Conservation (phyloP, 495 filamentous ascomycete species). For the Podospora appendiculata region DNA sequence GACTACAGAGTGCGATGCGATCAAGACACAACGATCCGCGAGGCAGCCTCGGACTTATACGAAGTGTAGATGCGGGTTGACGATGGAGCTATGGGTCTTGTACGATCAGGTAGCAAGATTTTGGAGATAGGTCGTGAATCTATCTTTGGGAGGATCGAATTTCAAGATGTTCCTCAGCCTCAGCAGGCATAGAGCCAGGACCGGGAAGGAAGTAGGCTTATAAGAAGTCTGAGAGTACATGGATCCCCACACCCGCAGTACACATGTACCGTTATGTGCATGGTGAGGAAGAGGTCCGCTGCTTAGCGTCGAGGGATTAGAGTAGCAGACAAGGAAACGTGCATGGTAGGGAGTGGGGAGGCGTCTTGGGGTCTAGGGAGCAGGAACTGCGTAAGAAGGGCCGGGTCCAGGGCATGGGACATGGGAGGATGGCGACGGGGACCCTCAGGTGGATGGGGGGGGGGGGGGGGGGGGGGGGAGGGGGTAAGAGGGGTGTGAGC, state of each 20-base stretch:
- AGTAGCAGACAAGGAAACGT: slow-evolving; percentile 13
- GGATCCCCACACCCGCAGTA: too few relatives aligned
- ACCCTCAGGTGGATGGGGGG: too few relatives aligned
- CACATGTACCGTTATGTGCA: not conserved
- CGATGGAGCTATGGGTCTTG: slow-evolving; percentile 2
- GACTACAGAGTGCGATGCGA: not conserved
- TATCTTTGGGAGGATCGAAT: slow-evolving; percentile 25
- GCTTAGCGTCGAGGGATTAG: slow-evolving; percentile 5
- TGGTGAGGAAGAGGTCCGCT: slow-evolving; percentile 10
- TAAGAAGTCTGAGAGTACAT: slow-evolving; percentile 9
- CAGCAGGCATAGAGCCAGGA: slow-evolving; percentile 19
- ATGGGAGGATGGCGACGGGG: not conserved
- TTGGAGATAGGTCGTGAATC: slow-evolving; percentile 10
- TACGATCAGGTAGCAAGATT: slow-evolving; percentile 22
- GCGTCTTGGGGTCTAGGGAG: not conserved
- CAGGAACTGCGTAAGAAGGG: slow-evolving; percentile 8
- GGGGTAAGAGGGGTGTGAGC: slow-evolving; percentile 4
- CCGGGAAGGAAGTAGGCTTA: slow-evolving; percentile 22
- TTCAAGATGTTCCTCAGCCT: slow-evolving; percentile 23
- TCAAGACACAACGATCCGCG: slow-evolving; percentile 1
- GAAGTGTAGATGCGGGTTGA: slow-evolving; percentile 8
- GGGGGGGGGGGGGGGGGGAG: not conserved
- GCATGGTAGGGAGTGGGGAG: slow-evolving; percentile 12
- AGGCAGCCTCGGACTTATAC: slow-evolving; percentile 18
- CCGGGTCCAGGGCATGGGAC: slow-evolving; percentile 9